Evolutionary conservation across 1,284 basidiomycete genomes (phyloP), one percentile per base, ranked within the genome.

Genomic region (Cystobasidium slooffiae): DNA sequence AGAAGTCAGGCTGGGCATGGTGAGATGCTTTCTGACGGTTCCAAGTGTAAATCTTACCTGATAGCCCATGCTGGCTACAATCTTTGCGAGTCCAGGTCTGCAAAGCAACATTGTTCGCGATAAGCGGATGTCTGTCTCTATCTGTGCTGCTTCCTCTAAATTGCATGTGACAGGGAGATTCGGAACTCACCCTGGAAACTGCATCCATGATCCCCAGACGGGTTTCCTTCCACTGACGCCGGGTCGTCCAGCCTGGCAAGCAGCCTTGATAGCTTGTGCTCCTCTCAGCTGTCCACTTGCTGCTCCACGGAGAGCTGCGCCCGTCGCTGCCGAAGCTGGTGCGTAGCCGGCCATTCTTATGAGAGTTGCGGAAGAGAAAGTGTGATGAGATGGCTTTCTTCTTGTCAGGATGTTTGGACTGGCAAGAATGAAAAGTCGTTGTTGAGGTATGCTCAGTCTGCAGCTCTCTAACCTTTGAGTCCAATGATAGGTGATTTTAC

Each of bases 141-240:
- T 22, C 18, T 46, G 4, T 31, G 59, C 59, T 31, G n/a, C 16
- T 20, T 4, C 1, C 16, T 31, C 31, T 18, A 55, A 22, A 14
- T 53, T 24, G 5, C 53, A 53, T 41, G 44, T 31, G 61, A 49
- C 61, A 63, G 20, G 61, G 43, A 49, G 44, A 16, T 63, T 41
- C 44, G 61, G 44, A 44, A 67, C 61, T 64, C 61, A 73, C 70
- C 62, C 63, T 58, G 56, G 61, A 41, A 73, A 73, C 70, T 64
- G 62, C 53, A 66, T 58, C 70, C 70, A 73, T n/a, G 70, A 73
- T 6, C 70, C 70, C 44, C 52, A 73, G 52, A 73, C 70, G n/a
- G 70, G 62, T 47, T 66, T 73, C 14, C 70, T 53, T n/a, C 53
- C 63, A 6, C 3, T 7, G 14, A 37, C 55, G 6, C 63, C 70